These are phyloP conservation scores for Naganishia cerealis DNA, from an alignment of 1,284 basidiomycete species.

Conservation along the genomic window DNA sequence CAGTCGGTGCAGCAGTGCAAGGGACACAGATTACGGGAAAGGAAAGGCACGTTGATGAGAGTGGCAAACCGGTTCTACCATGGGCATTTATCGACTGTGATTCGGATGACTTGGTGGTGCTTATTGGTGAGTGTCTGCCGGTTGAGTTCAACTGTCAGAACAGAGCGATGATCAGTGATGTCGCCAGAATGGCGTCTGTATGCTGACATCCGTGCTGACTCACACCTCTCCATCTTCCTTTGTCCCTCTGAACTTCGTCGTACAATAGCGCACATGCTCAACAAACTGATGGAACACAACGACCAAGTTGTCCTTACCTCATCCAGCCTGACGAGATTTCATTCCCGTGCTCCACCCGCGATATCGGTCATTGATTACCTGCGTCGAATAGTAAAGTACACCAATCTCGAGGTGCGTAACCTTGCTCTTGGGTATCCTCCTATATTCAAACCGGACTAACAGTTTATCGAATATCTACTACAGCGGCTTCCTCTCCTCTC, in stretches of 20 bases:
- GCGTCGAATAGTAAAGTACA: slow-evolving; percentile 83
- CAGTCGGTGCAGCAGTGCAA: too few species aligned
- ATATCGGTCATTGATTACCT: slow-evolving; percentile 87
- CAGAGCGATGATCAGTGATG: not conserved
- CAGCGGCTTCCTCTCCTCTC: slow-evolving; percentile 86
- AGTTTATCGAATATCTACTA: slow-evolving; percentile 8
- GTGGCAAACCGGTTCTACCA: slow-evolving; percentile 40
- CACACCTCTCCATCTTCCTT: slow-evolving; percentile 11
- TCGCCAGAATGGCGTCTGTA: not conserved
- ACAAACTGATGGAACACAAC: slow-evolving; percentile 86
- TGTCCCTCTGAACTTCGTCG: not conserved
- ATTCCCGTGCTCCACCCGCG: slow-evolving; percentile 80
- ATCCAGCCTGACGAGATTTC: slow-evolving; percentile 75
- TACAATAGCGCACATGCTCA: slow-evolving; percentile 80
- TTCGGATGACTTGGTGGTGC: slow-evolving; percentile 74
- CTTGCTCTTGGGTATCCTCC: slow-evolving; percentile 21
- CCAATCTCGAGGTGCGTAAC: slow-evolving; percentile 79
- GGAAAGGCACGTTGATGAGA: slow-evolving; percentile 5
- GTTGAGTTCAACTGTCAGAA: not conserved
- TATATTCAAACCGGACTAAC: not conserved
- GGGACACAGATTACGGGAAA: not conserved
- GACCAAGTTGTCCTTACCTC: slow-evolving; percentile 68
- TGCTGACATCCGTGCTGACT: not conserved
- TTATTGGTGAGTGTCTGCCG: slow-evolving; percentile 69
- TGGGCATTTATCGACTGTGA: slow-evolving; percentile 63